A percentile compares a stretch with the other conserved stretches of the same genome.
Conservation (phyloP, 805 yeast species). For the Yarrowia hollandica region DNA sequence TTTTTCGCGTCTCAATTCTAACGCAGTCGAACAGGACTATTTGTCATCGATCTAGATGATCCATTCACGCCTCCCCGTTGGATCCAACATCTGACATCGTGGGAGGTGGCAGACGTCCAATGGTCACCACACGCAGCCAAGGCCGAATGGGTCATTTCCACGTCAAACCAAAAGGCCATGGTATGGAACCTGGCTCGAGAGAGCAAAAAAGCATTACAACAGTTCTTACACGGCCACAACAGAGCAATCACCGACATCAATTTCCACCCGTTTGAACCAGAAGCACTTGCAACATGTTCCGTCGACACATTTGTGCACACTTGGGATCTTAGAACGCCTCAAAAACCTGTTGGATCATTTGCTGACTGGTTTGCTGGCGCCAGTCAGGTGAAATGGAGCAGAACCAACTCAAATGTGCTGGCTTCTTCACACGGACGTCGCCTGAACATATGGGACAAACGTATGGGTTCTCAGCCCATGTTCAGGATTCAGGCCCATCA, state of each 20-base stretch:
- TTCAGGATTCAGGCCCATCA: slow-evolving; percentile 68
- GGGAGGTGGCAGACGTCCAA: slow-evolving; percentile 99
- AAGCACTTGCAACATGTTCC: slow-evolving; percentile 85
- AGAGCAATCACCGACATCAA: slow-evolving; percentile 95
- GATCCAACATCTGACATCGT: slow-evolving; percentile 86
- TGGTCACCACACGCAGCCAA: slow-evolving; percentile 92
- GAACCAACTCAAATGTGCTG: slow-evolving; percentile 66
- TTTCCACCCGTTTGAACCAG: slow-evolving; percentile 86
- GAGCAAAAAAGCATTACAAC: slow-evolving; percentile 75
- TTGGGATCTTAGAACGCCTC: slow-evolving; percentile 88
- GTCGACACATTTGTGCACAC: slow-evolving; percentile 83
- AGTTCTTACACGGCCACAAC: slow-evolving; percentile 83
- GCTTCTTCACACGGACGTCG: slow-evolving; percentile 86
- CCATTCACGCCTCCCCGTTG: slow-evolving; percentile 94
- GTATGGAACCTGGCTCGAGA: slow-evolving; percentile 85
- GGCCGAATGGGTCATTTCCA: slow-evolving; percentile 89
- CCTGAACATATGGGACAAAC: slow-evolving; percentile 81
- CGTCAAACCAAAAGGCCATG: slow-evolving; percentile 92
- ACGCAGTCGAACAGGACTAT: slow-evolving; percentile 66
- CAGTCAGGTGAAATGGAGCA: slow-evolving; percentile 93
- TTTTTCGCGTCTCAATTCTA: slow-evolving; percentile 19
- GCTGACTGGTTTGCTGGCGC: slow-evolving; percentile 98
- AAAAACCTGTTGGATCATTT: slow-evolving; percentile 66
- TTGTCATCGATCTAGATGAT: slow-evolving; percentile 89
- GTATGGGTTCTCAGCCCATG: slow-evolving; percentile 79